Percentiles rank a stretch among this genome's conserved stretches.
phyloP scores from a whole-genome alignment of 148 eudicot genomes.

The Camellia lanceoleosa region DNA sequence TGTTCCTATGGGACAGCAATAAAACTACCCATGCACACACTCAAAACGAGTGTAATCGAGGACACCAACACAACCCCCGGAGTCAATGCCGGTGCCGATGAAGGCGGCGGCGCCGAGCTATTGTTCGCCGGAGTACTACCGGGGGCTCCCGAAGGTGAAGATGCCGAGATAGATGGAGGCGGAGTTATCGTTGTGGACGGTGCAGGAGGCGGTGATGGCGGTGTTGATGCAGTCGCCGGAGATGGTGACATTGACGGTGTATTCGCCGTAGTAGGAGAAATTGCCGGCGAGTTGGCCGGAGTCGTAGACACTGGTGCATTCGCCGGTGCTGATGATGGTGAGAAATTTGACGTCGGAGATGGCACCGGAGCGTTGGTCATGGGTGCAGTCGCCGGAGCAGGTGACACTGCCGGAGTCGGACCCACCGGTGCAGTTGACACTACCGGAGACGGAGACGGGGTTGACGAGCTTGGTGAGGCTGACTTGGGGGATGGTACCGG shows the following conservation, averaged over 20 bases:
- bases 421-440: neutral
- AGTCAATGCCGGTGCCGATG: slow-evolving; percentile 5
- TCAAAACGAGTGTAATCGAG: neutral
- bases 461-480: neutral
- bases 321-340: slow-evolving; percentile 5
- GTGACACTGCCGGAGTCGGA: neutral
- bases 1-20: neutral
- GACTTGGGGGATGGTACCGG: too few species aligned
- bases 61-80: neutral
- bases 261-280: neutral
- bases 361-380: too few species aligned
- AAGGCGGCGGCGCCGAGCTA: neutral
- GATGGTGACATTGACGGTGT: neutral
- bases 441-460: slow-evolving; percentile 3
- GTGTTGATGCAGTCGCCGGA: neutral
- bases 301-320: neutral
- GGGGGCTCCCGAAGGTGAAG: neutral
- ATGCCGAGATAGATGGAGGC: neutral
- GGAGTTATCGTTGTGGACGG: neutral
- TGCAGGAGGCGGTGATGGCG: neutral
- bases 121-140: neutral
- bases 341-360: neutral
- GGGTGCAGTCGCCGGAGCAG: neutral
- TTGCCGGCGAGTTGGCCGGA: neutral
- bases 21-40: neutral